These are phyloP conservation scores for Kodamaea fukazawae DNA, from an alignment of 805 yeast genomes.

Conservation along the genomic window DNA sequence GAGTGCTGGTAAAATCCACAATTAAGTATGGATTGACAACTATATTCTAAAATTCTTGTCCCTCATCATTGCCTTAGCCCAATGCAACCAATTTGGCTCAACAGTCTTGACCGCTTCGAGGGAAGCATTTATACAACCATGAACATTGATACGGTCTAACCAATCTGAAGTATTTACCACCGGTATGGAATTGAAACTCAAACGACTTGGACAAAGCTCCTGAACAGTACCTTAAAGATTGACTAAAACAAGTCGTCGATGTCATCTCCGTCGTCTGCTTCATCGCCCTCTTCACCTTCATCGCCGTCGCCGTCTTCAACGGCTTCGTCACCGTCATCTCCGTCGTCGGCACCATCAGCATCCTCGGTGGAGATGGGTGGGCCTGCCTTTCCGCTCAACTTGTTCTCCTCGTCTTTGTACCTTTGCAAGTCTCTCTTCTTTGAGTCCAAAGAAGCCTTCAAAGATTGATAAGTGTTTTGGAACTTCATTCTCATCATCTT, in stretches of 20 bases:
- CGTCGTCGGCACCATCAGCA: conserved; percentile 14
- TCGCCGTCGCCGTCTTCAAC: conserved; percentile 15
- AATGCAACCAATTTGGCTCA: no score
- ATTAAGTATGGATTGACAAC: no score
- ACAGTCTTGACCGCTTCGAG: no score
- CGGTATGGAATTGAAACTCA: no score
- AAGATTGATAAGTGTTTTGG: conserved; percentile 71
- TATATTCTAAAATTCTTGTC: no score
- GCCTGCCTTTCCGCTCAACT: conserved; percentile 21
- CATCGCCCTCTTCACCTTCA: conserved; percentile 27
- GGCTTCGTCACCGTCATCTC: conserved; percentile 21
- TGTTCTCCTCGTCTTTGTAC: conserved; percentile 26
- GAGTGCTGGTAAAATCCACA: no score
- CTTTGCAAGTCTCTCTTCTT: conserved; percentile 63
- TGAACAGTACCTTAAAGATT: no score
- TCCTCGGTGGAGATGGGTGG: conserved; percentile 12
- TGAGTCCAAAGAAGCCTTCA: conserved; percentile 77
- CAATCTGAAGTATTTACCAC: no score
- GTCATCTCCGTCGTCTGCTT: conserved; percentile 29
- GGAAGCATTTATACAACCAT: no score
- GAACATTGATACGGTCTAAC: no score
- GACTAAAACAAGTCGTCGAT: conserved; percentile 37
- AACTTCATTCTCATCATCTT: conserved; percentile 87
- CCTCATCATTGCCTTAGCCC: no score
- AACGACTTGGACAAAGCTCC: no score